phyloP scores from a whole-genome alignment of 2,329 filamentous ascomycete species.

The Fusarium sp. region DNA sequence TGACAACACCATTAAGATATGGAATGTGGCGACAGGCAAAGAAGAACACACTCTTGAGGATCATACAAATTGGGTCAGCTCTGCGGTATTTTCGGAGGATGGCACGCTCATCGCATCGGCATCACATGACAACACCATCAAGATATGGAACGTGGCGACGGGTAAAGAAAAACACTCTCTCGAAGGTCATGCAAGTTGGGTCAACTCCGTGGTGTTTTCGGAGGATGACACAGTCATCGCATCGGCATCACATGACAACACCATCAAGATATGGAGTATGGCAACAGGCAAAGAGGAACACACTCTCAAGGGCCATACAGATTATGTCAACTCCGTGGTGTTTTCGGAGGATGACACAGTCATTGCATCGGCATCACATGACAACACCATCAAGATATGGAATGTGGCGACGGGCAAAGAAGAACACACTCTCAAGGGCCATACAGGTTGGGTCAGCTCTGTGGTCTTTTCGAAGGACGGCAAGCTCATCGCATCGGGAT shows the following conservation, averaged over 20 bases:
- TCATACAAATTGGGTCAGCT: neutral
- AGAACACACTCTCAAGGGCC: neutral
- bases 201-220: too few species aligned
- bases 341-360: neutral
- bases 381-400: neutral
- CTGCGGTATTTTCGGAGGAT: neutral
- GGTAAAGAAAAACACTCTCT: too few species aligned
- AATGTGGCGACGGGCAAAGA: neutral
- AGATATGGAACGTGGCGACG: neutral
- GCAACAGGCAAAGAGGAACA: too few species aligned
- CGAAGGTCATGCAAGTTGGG: too few species aligned
- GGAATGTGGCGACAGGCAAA: neutral
- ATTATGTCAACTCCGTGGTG: too few species aligned
- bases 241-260: too few species aligned
- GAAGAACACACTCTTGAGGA: too few species aligned
- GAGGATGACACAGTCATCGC: too few species aligned
- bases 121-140: neutral
- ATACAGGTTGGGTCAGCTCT: neutral
- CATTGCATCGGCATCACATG: neutral
- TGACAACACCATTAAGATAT: neutral
- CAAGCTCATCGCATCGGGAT: neutral
- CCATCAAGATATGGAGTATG: too few species aligned
- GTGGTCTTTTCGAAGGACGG: neutral
- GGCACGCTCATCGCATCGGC: neutral
- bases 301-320: too few species aligned